Percentiles rank a stretch among this genome's conserved stretches.
Evolutionary conservation across 2,329 filamentous ascomycete species (phyloP).

Genomic region (Ceratocystis lukuohia): DNA sequence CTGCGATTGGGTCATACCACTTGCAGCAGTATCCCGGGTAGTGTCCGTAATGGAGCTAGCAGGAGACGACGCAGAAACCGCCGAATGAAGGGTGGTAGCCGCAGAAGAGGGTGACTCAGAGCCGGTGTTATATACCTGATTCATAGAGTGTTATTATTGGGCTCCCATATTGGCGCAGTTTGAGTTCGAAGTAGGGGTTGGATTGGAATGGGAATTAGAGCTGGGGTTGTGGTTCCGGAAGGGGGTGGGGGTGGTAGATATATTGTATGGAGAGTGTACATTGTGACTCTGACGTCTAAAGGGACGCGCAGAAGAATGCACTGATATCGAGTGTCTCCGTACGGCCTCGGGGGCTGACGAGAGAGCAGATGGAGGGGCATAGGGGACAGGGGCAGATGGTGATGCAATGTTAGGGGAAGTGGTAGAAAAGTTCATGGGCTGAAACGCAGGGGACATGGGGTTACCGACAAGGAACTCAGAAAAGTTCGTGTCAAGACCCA

Average conservation of each 20-base stretch:
- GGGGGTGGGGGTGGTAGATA: background rate
- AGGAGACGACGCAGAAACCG: constrained; percentile 35
- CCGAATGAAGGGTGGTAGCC: constrained; percentile 43
- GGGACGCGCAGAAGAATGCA: background rate
- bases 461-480: constrained; percentile 19
- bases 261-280: background rate
- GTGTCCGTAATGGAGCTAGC: constrained; percentile 52
- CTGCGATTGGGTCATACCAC: constrained; percentile 43
- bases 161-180: constrained; percentile 11
- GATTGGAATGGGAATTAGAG: background rate
- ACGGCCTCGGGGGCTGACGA: background rate
- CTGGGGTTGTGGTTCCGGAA: background rate
- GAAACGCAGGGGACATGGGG: constrained; percentile 16
- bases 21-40: constrained; percentile 48
- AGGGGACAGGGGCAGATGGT: background rate
- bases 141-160: constrained; percentile 18
- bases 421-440: constrained; percentile 16
- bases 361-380: background rate
- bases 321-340: constrained; percentile 14
- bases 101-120: constrained; percentile 63
- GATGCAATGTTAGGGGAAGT: constrained; percentile 3
- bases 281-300: background rate
- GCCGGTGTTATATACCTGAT: constrained; percentile 31
- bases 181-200: background rate
- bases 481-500: constrained; percentile 18